Evolutionary conservation across 306 rosid genomes (phyloP).

Genomic region (Ormosia semicastrata): DNA sequence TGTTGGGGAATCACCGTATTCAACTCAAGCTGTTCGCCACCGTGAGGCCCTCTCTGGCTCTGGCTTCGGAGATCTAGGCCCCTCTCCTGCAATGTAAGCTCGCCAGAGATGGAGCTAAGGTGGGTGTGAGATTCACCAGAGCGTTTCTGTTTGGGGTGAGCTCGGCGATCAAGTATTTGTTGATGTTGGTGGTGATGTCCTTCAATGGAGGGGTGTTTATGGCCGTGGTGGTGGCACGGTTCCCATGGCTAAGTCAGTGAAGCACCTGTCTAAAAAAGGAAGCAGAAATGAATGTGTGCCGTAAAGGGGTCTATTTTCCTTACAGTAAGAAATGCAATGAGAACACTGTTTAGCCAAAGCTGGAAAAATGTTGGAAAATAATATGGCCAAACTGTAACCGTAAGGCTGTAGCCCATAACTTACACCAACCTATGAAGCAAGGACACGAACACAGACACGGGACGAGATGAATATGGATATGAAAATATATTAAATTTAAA

Average conservation of each 20-base stretch:
- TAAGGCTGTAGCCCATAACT: no score
- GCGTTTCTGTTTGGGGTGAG: conserved; percentile 68
- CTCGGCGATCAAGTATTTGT: conserved; percentile 79
- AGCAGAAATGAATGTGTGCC: not conserved
- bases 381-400: no score
- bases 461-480: no score
- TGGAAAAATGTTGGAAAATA: no score
- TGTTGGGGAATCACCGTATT: conserved; percentile 58
- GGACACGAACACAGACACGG: no score
- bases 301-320: not conserved
- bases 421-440: no score
- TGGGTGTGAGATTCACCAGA: no score
- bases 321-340: not conserved
- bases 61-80: conserved; percentile 36
- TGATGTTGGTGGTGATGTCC: conserved; percentile 92
- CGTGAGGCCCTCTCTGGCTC: conserved; percentile 17
- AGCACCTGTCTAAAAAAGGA: not conserved
- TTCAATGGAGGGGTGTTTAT: conserved; percentile 86
- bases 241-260: not conserved
- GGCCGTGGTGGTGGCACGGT: conserved; percentile 53
- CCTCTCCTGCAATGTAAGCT: conserved; percentile 51
- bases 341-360: not conserved
- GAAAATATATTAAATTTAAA: no score
- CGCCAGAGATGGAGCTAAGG: conserved; percentile 26
- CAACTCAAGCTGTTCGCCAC: conserved; percentile 50